These are phyloP conservation scores for Cicer yamashitae DNA, from an alignment of 306 rosid species.

Conservation along the genomic window DNA sequence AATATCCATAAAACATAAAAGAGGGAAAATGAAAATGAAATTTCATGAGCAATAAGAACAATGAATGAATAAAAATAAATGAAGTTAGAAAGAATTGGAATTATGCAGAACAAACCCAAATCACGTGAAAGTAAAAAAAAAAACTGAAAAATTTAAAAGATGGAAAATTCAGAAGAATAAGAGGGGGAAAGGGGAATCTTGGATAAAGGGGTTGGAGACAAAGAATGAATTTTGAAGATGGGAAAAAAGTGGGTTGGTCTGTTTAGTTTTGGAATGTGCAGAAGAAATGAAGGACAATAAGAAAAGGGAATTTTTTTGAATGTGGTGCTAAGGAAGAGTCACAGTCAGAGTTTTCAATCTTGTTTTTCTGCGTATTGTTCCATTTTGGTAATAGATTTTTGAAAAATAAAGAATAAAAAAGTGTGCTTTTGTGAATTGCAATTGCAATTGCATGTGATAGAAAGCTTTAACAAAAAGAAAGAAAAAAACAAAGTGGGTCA, in stretches of 20 bases:
- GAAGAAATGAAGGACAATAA: slow-evolving; percentile 3
- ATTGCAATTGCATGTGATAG: slow-evolving; percentile 50
- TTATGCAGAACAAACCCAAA: slow-evolving; percentile 31
- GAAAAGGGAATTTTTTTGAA: slow-evolving; percentile 59
- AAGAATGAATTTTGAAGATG: slow-evolving; percentile 50
- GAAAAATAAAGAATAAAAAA: slow-evolving; percentile 23
- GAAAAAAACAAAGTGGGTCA: slow-evolving; percentile 40
- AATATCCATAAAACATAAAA: slow-evolving; percentile 8
- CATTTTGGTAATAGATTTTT: slow-evolving; percentile 7
- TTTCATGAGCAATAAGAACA: background rate
- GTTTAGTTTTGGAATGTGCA: slow-evolving; percentile 35
- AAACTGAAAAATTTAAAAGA: slow-evolving; percentile 21
- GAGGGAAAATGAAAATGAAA: too few relatives aligned
- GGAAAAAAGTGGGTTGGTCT: slow-evolving; percentile 9
- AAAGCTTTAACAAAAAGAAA: slow-evolving; percentile 16
- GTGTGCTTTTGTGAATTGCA: slow-evolving; percentile 43
- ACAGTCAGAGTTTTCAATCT: slow-evolving; percentile 41
- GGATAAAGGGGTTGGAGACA: slow-evolving; percentile 47
- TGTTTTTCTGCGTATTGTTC: slow-evolving; percentile 43
- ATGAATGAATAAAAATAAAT: background rate
- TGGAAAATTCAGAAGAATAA: slow-evolving; percentile 32
- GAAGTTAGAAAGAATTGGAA: slow-evolving; percentile 3
- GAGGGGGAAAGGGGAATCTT: slow-evolving; percentile 22
- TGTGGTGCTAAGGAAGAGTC: slow-evolving; percentile 49
- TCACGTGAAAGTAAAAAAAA: slow-evolving; percentile 36